Base-by-base conservation (phyloP, 768 basidiomycete species). In the Mycena venus region DNA sequence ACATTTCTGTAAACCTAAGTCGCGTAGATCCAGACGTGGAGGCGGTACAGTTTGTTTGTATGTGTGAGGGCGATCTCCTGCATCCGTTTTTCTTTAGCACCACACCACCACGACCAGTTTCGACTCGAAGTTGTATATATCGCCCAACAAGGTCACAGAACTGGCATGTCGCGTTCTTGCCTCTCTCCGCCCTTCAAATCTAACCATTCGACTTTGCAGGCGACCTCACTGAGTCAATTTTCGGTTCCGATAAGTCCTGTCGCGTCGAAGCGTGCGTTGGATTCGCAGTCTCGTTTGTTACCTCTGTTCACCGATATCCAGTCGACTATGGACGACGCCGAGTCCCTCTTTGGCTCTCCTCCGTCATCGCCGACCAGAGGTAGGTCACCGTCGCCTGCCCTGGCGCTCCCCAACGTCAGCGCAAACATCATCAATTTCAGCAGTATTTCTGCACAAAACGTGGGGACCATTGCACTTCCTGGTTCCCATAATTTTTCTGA, bases 391-490 rank as follows among this genome's bases (percentile, higher is more conserved):
- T 90, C 90, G 73, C 90, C 90, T 75, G 81, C 82, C 58, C 84
- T 92, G 81, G 92, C 92, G 64, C 86, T 93, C 59, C 91, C 92
- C 78, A 85, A 88, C 79, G 82, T 66, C 53, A 68, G 68, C 65
- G 60, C 32, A 17, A 74, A 58, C 56, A 68, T 73, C 64, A 53
- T 69, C 68, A 74, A 74, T 44, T 21, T 74, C 55, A 51, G 55
- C 72, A 68, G 53, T 58, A 78, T 79, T 83, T 83, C 86, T 84
- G 85, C 88, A 92, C 89, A 94, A 93, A 95, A 96, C 90, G 95
- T 96, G 94, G 94, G 94, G 94, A 93, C 94, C 94, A 95, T 95
- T 95, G 95, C 95, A 95, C 95, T 95, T 94, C 94, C 94, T 95
- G 95, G 94, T 91, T 94, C 94, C 94, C 94, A 93, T 87, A 88